Evolutionary conservation across 148 eudicot species (phyloP).

Genomic region (Diospyros lotus): DNA sequence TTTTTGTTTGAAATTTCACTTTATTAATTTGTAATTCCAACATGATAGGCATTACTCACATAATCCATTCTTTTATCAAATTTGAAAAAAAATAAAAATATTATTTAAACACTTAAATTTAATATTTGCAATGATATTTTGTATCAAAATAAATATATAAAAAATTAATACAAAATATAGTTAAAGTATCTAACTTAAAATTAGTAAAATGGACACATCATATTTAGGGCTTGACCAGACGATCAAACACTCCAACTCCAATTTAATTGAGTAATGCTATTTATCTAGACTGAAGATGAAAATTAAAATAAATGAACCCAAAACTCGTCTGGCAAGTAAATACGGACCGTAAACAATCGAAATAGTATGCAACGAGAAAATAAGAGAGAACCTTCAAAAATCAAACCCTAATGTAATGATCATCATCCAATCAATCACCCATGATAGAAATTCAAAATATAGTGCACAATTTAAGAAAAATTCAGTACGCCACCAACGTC

Average conservation of each 20-base stretch:
- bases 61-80: no score
- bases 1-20: no score
- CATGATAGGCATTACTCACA: no score
- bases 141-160: no score
- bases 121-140: no score
- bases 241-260: background rate
- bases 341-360: background rate
- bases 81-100: no score
- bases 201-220: background rate
- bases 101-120: no score
- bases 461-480: background rate
- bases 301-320: background rate
- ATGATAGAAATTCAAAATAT: background rate
- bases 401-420: slow-evolving; percentile 1
- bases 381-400: background rate
- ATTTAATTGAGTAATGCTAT: background rate
- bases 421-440: background rate
- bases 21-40: no score
- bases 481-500: background rate
- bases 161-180: no score
- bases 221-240: background rate
- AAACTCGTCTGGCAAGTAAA: background rate
- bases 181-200: background rate
- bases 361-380: background rate
- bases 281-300: background rate